Evolutionary conservation across 2,329 filamentous ascomycete species (phyloP), one percentile per base, ranked within the genome.

Genomic region (Fusarium caatingaense): DNA sequence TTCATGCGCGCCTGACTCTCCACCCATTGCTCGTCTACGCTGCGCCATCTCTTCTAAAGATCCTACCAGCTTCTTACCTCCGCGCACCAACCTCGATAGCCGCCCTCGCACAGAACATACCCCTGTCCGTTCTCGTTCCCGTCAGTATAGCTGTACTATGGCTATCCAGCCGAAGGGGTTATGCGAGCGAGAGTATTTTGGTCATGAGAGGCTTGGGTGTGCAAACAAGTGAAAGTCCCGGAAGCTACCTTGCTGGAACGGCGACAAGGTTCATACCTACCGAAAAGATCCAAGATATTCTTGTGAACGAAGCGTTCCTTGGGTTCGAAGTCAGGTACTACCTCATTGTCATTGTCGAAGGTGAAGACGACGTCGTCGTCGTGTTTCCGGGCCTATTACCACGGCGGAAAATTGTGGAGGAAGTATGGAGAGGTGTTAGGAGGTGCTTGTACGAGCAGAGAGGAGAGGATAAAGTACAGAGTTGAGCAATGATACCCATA

Each of bases 311-410:
- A 83, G 96, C 94, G 6, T 98, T 98, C 80, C 89, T 89, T 60
- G 94, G 94, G 1, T 97, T 98, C 76, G 93, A 94, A 81, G 94
- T 98, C 37, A 84, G 91, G 42, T 97, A 95, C 77, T 98, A 97
- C 77, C 83, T 99, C 11, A 89, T 93, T 7, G 92, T 98, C 30
- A 91, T 98, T 56, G 93, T 98, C 20, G 92, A 97, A 73, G 94
- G 91, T 4, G 95, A 98, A 80, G 88, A 91, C 56, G 91, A 96
- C 71, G 87, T 97, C 7, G 92, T 98, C 0, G 95, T 99, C n/a
- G 94, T 98, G 5, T 99, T 99, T 78, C 95, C 95, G 5, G 87
- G 87, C 60, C 80, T 97, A 70, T 78, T 98, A 66, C 96, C 96
- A 0, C 82, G 89, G 61, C 84, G 92, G 59, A 85, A 83, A 50